Evolutionary conservation across 495 filamentous ascomycete genomes (phyloP).

Genomic region (Daldinia decipiens): DNA sequence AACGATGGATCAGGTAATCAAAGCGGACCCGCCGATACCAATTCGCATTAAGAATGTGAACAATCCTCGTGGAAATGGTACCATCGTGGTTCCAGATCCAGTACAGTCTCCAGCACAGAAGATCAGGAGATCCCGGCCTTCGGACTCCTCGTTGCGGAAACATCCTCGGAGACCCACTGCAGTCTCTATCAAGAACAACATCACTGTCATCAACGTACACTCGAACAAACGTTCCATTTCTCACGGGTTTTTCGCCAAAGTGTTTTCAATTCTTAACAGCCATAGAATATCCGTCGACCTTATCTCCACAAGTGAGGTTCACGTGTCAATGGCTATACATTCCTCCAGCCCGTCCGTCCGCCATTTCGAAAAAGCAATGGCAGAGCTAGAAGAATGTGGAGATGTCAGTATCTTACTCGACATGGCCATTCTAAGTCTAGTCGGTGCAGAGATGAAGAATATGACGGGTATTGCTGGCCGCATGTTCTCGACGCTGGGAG

Average conservation of each 20-base stretch:
- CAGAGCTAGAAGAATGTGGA: constrained; percentile 79
- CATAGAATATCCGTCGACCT: constrained; percentile 87
- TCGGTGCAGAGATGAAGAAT: constrained; percentile 94
- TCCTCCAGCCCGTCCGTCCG: constrained; percentile 72
- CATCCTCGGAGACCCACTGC: constrained; percentile 83
- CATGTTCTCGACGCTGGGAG: constrained; percentile 90
- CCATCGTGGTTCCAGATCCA: constrained; percentile 76
- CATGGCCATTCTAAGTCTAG: constrained; percentile 92
- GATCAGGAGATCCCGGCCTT: constrained; percentile 55
- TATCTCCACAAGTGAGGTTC: constrained; percentile 92
- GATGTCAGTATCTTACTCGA: constrained; percentile 83
- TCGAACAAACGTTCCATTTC: constrained; percentile 85
- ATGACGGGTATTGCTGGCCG: constrained; percentile 89
- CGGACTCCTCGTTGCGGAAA: constrained; percentile 56
- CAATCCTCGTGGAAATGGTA: constrained; percentile 88
- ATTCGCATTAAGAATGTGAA: constrained; percentile 99
- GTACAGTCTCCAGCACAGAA: constrained; percentile 57
- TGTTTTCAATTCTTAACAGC: constrained; percentile 86
- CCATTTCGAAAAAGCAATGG: constrained; percentile 72
- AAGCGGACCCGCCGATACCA: constrained; percentile 80
- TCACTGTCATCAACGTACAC: constrained; percentile 93
- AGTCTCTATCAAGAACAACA: constrained; percentile 94
- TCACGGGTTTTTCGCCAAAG: constrained; percentile 90
- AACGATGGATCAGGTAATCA: constrained; percentile 98
- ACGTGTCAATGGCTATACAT: constrained; percentile 95